Conservation (phyloP, 768 basidiomycete genomes). For the Kwoniella sp. region DNA sequence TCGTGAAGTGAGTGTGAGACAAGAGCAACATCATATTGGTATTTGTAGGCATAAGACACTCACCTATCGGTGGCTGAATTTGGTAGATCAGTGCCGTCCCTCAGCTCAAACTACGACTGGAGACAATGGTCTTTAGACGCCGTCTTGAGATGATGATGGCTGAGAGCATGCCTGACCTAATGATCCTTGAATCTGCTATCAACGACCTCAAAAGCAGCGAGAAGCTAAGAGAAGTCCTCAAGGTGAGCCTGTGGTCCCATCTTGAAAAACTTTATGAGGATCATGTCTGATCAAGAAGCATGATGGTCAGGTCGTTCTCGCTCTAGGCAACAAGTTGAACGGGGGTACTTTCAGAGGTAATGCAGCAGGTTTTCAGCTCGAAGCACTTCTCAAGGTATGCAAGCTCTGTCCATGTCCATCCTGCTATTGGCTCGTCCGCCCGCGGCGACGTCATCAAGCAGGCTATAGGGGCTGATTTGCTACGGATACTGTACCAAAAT, state of each 20-base stretch:
- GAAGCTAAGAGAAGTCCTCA: constrained; percentile 70
- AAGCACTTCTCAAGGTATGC: constrained; percentile 74
- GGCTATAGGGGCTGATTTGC: no score
- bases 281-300: no score
- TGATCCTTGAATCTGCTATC: constrained; percentile 70
- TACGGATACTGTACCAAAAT: not conserved
- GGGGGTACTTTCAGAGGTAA: constrained; percentile 78
- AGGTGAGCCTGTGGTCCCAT: no score
- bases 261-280: no score
- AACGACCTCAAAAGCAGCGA: constrained; percentile 63
- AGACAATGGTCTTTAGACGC: constrained; percentile 81
- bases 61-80: not conserved
- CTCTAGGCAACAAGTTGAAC: constrained; percentile 81
- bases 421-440: no score
- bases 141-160: constrained; percentile 78
- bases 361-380: constrained; percentile 81
- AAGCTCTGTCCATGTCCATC: no score
- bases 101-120: constrained; percentile 69
- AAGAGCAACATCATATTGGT: no score
- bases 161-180: constrained; percentile 79
- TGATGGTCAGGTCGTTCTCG: constrained; percentile 73
- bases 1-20: constrained; percentile 61
- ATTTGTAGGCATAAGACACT: not conserved
- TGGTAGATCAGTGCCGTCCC: constrained; percentile 75
- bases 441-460: no score